Evolutionary conservation across 805 yeast genomes (phyloP).

Genomic region (Peterozyma xylosa): DNA sequence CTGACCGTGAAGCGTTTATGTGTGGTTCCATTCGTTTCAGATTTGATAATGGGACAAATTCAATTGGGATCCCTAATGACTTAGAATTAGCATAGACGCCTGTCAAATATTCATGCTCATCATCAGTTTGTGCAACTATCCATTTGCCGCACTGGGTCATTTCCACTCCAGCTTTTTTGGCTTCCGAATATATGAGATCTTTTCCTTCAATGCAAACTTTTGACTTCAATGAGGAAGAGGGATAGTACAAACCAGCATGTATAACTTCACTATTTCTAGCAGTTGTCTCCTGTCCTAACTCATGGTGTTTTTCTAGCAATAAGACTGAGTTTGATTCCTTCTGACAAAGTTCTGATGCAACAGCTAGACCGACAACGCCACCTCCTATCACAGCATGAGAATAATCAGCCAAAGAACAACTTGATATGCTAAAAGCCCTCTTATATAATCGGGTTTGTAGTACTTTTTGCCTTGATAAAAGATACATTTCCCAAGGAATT

Average conservation of each 20-base stretch:
- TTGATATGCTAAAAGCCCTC: too few species aligned
- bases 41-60: slow-evolving; percentile 36
- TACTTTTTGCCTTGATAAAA: too few species aligned
- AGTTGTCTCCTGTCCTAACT: slow-evolving; percentile 73
- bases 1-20: slow-evolving; percentile 54
- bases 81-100: slow-evolving; percentile 35
- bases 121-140: slow-evolving; percentile 75
- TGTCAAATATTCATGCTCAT: slow-evolving; percentile 53
- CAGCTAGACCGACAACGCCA: slow-evolving; percentile 78
- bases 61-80: slow-evolving; percentile 49
- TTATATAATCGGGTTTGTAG: too few species aligned
- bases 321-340: slow-evolving; percentile 43
- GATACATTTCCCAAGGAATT: too few species aligned
- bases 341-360: slow-evolving; percentile 61
- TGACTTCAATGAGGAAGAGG: slow-evolving; percentile 58
- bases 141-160: slow-evolving; percentile 69
- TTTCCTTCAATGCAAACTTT: slow-evolving; percentile 72
- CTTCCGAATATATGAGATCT: slow-evolving; percentile 48
- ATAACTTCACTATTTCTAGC: slow-evolving; percentile 90
- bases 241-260: slow-evolving; percentile 86
- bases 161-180: slow-evolving; percentile 42
- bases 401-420: slow-evolving; percentile 31
- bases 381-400: slow-evolving; percentile 77
- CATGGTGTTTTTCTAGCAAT: slow-evolving; percentile 60
- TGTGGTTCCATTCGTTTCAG: slow-evolving; percentile 55